Percentiles rank a stretch among this genome's conserved stretches.
phyloP scores from a whole-genome alignment of 2,329 filamentous ascomycete species.

The Ramichloridium luteum region DNA sequence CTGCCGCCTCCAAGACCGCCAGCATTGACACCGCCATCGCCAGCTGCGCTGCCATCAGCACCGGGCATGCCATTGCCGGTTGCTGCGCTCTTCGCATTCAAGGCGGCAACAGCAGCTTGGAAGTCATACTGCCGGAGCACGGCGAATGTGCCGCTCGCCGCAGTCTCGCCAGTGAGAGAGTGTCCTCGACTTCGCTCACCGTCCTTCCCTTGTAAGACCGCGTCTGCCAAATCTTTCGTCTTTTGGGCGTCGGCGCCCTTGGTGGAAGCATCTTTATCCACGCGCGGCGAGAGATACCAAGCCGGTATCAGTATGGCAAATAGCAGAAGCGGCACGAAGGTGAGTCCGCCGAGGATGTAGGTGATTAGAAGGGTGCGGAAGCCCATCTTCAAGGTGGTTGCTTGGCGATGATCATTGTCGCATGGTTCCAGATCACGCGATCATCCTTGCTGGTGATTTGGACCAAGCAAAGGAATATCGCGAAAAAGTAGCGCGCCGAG shows the following conservation, averaged over 20 bases:
- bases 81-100: constrained; percentile 15
- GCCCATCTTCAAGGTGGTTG: constrained; percentile 19
- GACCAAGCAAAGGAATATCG: too few species aligned
- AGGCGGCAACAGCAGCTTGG: constrained; percentile 17
- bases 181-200: constrained; percentile 5
- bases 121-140: constrained; percentile 23
- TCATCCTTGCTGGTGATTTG: too few species aligned
- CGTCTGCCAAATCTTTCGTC: constrained; percentile 6
- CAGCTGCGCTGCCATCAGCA: constrained; percentile 6
- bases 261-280: neutral
- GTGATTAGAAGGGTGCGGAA: constrained; percentile 51
- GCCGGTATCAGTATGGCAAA: constrained; percentile 50
- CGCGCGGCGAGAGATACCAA: constrained; percentile 47
- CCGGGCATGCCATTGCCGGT: constrained; percentile 5
- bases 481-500: too few species aligned
- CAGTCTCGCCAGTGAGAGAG: constrained; percentile 12
- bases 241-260: constrained; percentile 3
- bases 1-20: too few species aligned
- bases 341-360: constrained; percentile 78
- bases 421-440: constrained; percentile 1
- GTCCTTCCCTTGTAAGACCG: constrained; percentile 1
- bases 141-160: constrained; percentile 21
- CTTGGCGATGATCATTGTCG: constrained; percentile 5
- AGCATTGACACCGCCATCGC: constrained; percentile 7
- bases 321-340: constrained; percentile 67